Base-by-base conservation (phyloP, 1,139 yeast genomes). In the Scheffersomyces titani region DNA sequence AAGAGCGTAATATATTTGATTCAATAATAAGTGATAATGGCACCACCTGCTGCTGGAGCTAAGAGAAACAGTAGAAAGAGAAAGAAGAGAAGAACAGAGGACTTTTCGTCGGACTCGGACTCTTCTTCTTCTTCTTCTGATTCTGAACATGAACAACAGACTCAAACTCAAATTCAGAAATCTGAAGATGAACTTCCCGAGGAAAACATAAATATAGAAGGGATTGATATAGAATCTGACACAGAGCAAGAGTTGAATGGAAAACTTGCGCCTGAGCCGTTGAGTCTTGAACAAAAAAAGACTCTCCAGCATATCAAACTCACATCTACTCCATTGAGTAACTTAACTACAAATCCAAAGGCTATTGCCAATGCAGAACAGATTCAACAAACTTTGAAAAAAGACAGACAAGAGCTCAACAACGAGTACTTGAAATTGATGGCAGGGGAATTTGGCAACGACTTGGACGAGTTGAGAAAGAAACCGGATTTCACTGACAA, bases 31-130 rank as follows among this genome's bases (percentile, higher is more conserved):
- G 40, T 6, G 9, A 9, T 30, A 30, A 30, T 30, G 40, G 40
- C 40, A 30, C 40, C 40, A 30, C 40, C 40, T 2, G 13, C 40
- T 11, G 40, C 40, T 30, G 40, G 40, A 30, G 40, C 40, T 2
- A 63, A 65, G 54, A 55, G 52, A 21, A 63, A 67, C 58, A 74
- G 81, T 55, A 73, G 83, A 68, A 82, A 89, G 62, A 78, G 88
- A 68, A 88, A 88, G 81, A 88, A 87, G 84, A 87, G 92, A 84
- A 88, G 93, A 85, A 88, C 93, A 0, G 90, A 87, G 55, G 87
- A 78, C 58, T 76, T 76, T 50, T 78, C 82, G 0, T 74, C 79
- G 5, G 76, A 75, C 50, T 85, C 84, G 44, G 78, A 78, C 22
- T 82, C 86, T 6, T 76, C 76, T 21, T 77, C 82, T 1, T n/a